Percentiles rank a stretch among this genome's conserved stretches.
phyloP scores from a whole-genome alignment of 371 early-diverging fungal species.

The Chytridium lagenaria region DNA sequence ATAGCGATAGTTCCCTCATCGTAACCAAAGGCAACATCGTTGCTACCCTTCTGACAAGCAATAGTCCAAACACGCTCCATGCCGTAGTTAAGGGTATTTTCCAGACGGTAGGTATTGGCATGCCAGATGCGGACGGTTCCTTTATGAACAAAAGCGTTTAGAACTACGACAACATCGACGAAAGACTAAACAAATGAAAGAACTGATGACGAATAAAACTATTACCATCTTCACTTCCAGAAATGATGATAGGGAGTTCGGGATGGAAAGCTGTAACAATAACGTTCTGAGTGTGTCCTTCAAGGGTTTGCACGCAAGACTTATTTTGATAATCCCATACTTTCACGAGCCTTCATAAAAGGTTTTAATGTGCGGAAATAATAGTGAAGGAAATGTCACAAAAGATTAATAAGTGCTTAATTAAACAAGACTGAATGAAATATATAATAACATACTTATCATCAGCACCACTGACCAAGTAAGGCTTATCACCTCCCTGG shows the following conservation, averaged over 20 bases:
- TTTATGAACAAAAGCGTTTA: background rate
- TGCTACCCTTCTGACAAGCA: slow-evolving; percentile 83
- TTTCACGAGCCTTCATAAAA: slow-evolving; percentile 71
- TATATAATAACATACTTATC: slow-evolving; percentile 65
- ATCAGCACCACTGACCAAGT: slow-evolving; percentile 91
- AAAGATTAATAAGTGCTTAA: background rate
- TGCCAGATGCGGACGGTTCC: slow-evolving; percentile 96
- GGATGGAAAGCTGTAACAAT: slow-evolving; percentile 96
- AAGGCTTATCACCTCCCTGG: slow-evolving; percentile 94
- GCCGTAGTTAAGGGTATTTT: slow-evolving; percentile 95
- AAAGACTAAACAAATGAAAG: no score
- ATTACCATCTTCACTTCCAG: slow-evolving; percentile 95
- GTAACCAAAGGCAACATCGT: slow-evolving; percentile 91
- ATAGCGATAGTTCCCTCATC: slow-evolving; percentile 95
- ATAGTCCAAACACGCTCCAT: slow-evolving; percentile 96
- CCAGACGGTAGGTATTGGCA: slow-evolving; percentile 93
- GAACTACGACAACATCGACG: background rate
- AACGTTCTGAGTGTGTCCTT: slow-evolving; percentile 99
- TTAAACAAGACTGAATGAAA: background rate
- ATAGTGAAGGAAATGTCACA: background rate
- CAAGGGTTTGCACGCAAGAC: slow-evolving; percentile 95
- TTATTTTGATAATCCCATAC: slow-evolving; percentile 99
- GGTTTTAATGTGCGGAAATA: background rate
- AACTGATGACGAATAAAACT: slow-evolving; percentile 10
- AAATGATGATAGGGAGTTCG: slow-evolving; percentile 94